phyloP scores from a whole-genome alignment of 2,329 filamentous ascomycete genomes.

The Penicillium sp. region DNA sequence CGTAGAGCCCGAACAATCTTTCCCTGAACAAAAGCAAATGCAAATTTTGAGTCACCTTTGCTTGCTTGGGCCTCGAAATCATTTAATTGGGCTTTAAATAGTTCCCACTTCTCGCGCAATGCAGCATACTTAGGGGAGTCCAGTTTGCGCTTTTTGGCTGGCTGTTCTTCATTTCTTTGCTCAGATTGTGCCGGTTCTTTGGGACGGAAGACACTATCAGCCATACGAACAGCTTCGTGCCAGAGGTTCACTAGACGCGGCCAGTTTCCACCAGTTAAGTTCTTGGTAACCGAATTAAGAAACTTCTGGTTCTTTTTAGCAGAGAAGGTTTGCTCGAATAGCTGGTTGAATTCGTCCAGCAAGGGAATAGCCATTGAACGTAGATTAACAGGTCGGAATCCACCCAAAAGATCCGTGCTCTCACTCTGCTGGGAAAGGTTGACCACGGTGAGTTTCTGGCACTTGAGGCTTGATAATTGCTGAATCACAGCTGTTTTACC shows the following conservation, averaged over 20 bases:
- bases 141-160: constrained; percentile 67
- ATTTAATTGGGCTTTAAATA: constrained; percentile 68
- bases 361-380: constrained; percentile 82
- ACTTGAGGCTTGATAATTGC: constrained; percentile 77
- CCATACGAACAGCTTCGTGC: constrained; percentile 85
- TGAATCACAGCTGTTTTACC: constrained; percentile 97
- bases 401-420: constrained; percentile 88
- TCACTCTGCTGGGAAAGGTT: constrained; percentile 98
- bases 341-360: constrained; percentile 87
- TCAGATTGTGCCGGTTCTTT: constrained; percentile 43
- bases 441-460: constrained; percentile 83
- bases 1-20: constrained; percentile 94
- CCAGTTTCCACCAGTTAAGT: constrained; percentile 80
- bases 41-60: constrained; percentile 72
- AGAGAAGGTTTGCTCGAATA: constrained; percentile 86
- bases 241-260: constrained; percentile 78
- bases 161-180: constrained; percentile 51
- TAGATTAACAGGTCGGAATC: constrained; percentile 93
- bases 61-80: constrained; percentile 74
- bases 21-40: constrained; percentile 93
- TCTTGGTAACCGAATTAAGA: constrained; percentile 73
- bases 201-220: constrained; percentile 64
- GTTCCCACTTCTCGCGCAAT: constrained; percentile 72
- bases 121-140: constrained; percentile 49
- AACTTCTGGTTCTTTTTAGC: constrained; percentile 83